phyloP scores from a whole-genome alignment of 2,329 filamentous ascomycete genomes.

The Ascochyta pisi region DNA sequence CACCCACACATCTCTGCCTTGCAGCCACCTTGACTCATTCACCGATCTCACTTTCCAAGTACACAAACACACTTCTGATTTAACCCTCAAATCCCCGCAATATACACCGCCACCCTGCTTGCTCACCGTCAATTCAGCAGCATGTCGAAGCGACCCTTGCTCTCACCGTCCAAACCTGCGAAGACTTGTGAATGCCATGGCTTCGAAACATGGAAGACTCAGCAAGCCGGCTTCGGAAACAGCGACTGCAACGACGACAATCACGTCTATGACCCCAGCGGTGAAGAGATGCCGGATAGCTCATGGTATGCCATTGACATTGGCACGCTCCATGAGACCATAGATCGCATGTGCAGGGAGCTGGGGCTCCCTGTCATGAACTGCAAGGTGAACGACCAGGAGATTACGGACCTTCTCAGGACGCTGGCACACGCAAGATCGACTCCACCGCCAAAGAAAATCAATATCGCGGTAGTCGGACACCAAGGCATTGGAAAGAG shows the following conservation, averaged over 20 bases:
- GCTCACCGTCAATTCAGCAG: no score
- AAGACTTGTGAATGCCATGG: background rate
- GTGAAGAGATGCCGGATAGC: background rate
- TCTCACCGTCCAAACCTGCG: no score
- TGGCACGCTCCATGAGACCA: background rate
- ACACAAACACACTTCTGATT: no score
- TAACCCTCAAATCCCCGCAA: no score
- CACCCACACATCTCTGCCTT: no score
- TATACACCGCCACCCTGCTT: no score
- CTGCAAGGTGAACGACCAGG: background rate
- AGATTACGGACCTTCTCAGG: background rate
- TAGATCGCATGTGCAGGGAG: slow-evolving; percentile 4
- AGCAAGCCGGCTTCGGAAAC: background rate
- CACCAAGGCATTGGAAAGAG: slow-evolving; percentile 23
- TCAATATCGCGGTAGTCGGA: slow-evolving; percentile 18
- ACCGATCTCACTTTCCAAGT: no score
- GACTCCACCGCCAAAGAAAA: background rate
- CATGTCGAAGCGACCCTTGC: background rate
- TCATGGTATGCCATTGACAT: slow-evolving; percentile 10
- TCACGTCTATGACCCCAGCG: background rate
- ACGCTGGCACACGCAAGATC: background rate
- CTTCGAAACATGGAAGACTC: background rate
- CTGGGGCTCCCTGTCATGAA: background rate
- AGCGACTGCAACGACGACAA: no score
- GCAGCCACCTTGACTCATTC: no score